A percentile compares a stretch with the other conserved stretches of the same genome.
Conservation (phyloP, 2,329 filamentous ascomycete species). For the Aspergillus persii region DNA sequence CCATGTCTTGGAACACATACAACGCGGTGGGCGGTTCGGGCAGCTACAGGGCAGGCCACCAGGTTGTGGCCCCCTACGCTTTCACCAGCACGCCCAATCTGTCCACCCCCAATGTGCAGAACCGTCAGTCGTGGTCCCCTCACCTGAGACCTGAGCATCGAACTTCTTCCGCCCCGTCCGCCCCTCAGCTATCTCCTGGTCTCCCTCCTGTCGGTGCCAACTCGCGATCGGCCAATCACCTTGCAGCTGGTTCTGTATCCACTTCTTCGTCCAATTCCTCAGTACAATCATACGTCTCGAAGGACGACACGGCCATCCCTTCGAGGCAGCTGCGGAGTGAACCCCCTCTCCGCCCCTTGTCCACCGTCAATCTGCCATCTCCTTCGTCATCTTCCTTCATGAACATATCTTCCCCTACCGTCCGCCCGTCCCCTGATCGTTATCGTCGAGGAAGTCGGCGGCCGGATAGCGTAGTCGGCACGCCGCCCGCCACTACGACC, state of each 20-base stretch:
- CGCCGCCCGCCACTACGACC: constrained; percentile 9
- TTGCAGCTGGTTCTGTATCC: constrained; percentile 54
- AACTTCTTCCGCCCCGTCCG: constrained; percentile 52
- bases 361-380: constrained; percentile 51
- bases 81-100: constrained; percentile 70
- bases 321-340: constrained; percentile 39
- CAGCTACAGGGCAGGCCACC: constrained; percentile 49
- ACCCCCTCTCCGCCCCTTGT: constrained; percentile 41
- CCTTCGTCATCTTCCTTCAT: constrained; percentile 56
- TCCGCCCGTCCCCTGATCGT: constrained; percentile 74
- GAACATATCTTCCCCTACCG: constrained; percentile 47
- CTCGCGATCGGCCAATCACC: constrained; percentile 43
- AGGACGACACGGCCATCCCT: constrained; percentile 50
- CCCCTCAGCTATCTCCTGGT: constrained; percentile 39
- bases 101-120: constrained; percentile 52
- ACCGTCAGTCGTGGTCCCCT: constrained; percentile 52
- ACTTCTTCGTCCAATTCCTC: constrained; percentile 53
- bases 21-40: constrained; percentile 38
- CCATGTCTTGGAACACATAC: constrained; percentile 44
- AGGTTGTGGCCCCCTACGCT: constrained; percentile 74
- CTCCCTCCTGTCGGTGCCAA: constrained; percentile 29
- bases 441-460: constrained; percentile 70
- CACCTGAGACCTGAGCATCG: constrained; percentile 57
- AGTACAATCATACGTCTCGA: constrained; percentile 41
- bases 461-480: constrained; percentile 45